phyloP scores from a whole-genome alignment of 805 yeast genomes.

The Spathaspora arborariae region DNA sequence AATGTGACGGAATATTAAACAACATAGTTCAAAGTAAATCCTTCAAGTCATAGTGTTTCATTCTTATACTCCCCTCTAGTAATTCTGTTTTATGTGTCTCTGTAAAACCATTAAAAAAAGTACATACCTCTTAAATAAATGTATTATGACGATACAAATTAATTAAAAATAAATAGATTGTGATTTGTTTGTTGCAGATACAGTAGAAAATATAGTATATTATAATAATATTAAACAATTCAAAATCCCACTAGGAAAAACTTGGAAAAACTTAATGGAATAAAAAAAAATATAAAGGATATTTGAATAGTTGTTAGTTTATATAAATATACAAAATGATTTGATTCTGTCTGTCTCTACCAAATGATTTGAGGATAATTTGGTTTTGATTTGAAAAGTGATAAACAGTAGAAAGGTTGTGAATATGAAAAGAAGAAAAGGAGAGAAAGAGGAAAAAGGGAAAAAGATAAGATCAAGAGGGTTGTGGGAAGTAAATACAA shows the following conservation, averaged over 20 bases:
- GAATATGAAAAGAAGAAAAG: not conserved
- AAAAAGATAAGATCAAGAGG: not conserved
- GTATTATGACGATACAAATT: not conserved
- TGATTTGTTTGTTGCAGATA: not conserved
- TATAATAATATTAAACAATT: not conserved
- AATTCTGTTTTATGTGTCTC: not conserved
- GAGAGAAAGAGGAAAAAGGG: not conserved
- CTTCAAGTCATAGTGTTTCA: not conserved
- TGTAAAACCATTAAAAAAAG: not conserved
- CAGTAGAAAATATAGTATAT: not conserved
- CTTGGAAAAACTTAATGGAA: constrained; percentile 3
- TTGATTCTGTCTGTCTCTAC: not conserved
- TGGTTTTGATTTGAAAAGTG: not conserved
- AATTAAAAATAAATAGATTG: not conserved
- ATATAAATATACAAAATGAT: not conserved
- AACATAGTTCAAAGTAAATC: no score
- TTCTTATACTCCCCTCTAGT: not conserved
- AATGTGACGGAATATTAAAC: no score
- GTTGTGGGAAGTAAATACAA: not conserved
- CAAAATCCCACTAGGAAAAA: constrained; percentile 1
- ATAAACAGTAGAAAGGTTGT: not conserved
- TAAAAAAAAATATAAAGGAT: not conserved
- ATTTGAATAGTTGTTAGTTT: not conserved
- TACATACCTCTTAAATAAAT: not conserved
- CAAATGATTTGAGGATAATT: not conserved